Base-by-base conservation (phyloP, 176 grass and related monocot genomes). In the Dactylis glomerata region DNA sequence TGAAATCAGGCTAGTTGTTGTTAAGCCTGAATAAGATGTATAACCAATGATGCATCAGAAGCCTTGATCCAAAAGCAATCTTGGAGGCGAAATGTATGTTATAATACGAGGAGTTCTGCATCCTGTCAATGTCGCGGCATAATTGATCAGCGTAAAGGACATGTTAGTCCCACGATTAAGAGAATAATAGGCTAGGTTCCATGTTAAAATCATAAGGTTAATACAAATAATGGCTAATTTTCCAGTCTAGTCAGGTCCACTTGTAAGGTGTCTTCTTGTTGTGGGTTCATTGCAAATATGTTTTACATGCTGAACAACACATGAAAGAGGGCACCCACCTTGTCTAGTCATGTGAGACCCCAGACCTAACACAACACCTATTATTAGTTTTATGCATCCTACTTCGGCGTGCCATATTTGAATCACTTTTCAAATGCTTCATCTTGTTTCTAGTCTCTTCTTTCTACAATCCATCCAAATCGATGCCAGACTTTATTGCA, bases 91-190 rank as follows among this genome's bases (percentile, higher is more conserved):
- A 83, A 15, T 83, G 68, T 67, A 75, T 65, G 42, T 38, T 69
- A 42, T 10, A 75, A 80, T 37, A 56, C 15, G 15, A 64, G 45
- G 71, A 22, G 57, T 26, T 67, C 38, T 34, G 51, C 56, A 85
- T 59, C 71, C 75, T 75, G 88, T 87, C 84, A 41, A 90, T 65
- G n/a, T 90, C 84, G 5, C 65, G 64, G 80, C 33, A 90, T 49
- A 67, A 79, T 80, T 87, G 57, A 73, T 73, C 22, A 73, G 65
- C 73, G 65, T 78, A 66, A 46, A 85, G 55, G 34, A 5, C 73
- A 47, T 57, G 34, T 13, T 65, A 47, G 36, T 78, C 79, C 64
- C 31, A 15, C 4, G 30, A 34, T 24, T 67, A 13, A 64, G 44
- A 66, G 72, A 76, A 84, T 41, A 84, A 77, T 49, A 17, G 31